Percentiles rank a stretch among this genome's conserved stretches.
phyloP scores from a whole-genome alignment of 257 asterid genomes.

The Penstemon eatonii region DNA sequence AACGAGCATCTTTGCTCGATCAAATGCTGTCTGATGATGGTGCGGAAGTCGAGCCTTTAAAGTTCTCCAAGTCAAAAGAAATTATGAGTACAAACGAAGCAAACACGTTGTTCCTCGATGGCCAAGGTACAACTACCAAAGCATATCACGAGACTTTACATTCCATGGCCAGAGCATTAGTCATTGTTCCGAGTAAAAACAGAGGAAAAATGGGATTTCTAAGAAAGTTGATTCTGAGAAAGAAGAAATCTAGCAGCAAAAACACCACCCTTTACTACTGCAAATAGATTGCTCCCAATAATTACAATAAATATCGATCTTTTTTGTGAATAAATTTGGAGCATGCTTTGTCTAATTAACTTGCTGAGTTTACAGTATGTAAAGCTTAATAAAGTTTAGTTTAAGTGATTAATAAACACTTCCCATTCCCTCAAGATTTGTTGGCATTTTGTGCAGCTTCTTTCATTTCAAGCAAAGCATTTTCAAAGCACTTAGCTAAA shows the following conservation, averaged over 20 bases:
- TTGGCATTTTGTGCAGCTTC: conserved; percentile 39
- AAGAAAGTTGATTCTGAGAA: conserved; percentile 66
- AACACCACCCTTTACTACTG: conserved; percentile 44
- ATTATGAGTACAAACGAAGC: conserved; percentile 25
- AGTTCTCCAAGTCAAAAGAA: conserved; percentile 43
- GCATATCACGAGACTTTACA: conserved; percentile 22
- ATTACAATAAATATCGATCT: conserved; percentile 25
- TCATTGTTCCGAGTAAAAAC: conserved; percentile 49
- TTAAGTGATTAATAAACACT: no score
- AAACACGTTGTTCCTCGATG: conserved; percentile 13
- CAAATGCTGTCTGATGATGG: conserved; percentile 63
- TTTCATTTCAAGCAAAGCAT: conserved; percentile 64
- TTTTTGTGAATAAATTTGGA: conserved; percentile 25
- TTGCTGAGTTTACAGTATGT: conserved; percentile 25
- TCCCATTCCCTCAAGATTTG: conserved; percentile 16
- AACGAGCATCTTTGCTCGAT: conserved; percentile 71
- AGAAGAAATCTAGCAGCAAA: conserved; percentile 48
- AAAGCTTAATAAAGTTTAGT: background rate
- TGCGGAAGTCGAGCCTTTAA: conserved; percentile 21
- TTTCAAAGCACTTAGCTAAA: conserved; percentile 67
- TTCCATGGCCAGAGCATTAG: conserved; percentile 48
- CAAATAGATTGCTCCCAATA: conserved; percentile 29
- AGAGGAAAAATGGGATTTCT: conserved; percentile 60
- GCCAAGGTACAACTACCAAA: conserved; percentile 28
- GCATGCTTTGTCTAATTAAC: conserved; percentile 19